phyloP scores from a whole-genome alignment of 1,139 yeast genomes.

The Kurtzmaniella quercitrusa region DNA sequence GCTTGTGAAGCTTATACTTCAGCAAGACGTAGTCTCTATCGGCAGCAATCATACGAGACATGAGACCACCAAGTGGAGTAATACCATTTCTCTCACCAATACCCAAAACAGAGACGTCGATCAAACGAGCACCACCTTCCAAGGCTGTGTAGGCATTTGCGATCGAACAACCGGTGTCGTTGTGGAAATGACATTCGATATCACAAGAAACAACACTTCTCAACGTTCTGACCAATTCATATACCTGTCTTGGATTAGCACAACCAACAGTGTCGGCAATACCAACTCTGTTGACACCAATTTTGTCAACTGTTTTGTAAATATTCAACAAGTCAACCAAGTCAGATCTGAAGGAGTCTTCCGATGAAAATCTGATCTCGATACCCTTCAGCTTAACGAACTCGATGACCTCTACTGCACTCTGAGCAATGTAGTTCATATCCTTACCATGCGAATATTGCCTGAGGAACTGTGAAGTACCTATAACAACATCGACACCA shows the following conservation, averaged over 20 bases:
- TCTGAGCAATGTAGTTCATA: slow-evolving; percentile 49
- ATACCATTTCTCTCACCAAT: slow-evolving; percentile 62
- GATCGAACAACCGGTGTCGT: slow-evolving; percentile 60
- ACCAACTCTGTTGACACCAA: slow-evolving; percentile 58
- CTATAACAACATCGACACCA: slow-evolving; percentile 58
- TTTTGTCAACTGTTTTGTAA: slow-evolving; percentile 54
- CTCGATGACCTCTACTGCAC: slow-evolving; percentile 54
- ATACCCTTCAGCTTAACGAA: slow-evolving; percentile 56
- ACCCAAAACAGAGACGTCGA: slow-evolving; percentile 56
- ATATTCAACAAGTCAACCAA: slow-evolving; percentile 55
- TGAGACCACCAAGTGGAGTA: slow-evolving; percentile 58
- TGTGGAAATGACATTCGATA: slow-evolving; percentile 59
- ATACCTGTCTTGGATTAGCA: slow-evolving; percentile 59
- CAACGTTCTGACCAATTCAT: slow-evolving; percentile 55
- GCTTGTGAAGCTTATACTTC: slow-evolving; percentile 50
- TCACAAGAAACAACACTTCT: slow-evolving; percentile 54
- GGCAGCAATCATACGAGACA: slow-evolving; percentile 61
- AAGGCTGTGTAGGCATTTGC: slow-evolving; percentile 60
- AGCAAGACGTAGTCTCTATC: slow-evolving; percentile 55
- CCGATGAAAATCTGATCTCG: slow-evolving; percentile 54
- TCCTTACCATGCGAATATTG: slow-evolving; percentile 54
- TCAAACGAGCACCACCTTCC: slow-evolving; percentile 58
- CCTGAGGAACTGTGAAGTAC: slow-evolving; percentile 53
- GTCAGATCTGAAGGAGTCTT: slow-evolving; percentile 57
- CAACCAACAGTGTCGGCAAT: slow-evolving; percentile 63